Evolutionary conservation across 106 monocot species (phyloP), one percentile per base, ranked within the genome.

Genomic region (Cymbidium sinense): DNA sequence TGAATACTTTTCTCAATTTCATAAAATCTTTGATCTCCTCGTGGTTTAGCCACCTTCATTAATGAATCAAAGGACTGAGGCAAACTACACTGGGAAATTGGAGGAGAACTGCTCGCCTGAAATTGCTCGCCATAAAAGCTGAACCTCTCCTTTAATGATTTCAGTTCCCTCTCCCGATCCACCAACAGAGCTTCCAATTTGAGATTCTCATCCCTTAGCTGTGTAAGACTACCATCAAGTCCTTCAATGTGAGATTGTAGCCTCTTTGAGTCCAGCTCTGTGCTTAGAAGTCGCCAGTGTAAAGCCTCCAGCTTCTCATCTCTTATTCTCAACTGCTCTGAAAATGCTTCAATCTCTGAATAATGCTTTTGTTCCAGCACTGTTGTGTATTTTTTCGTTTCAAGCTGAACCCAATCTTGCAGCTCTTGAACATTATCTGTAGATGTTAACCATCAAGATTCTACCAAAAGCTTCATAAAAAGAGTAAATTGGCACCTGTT

Each of bases 281-380:
- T 78, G 81, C 85, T 88, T 15, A 91, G 82, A 20, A 94, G 29
- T 36, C 83, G 78, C 89, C 91, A 91, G 25, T 73, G 84, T 2
- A 87, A 71, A 20, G 81, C 81, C 73, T 93, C 94, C 7, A 96
- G 78, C 77, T 88, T 91, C 83, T 94, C 96, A 30, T 96, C 96
- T 79, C 92, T 92, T 64, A 84, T 70, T 44, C 89, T 87, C 85
- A 94, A 79, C 78, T 98, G 91, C 70, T 92, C 94, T 73, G 86
- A 71, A 78, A 96, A 93, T 35, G 91, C 96, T 77, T 93, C 91
- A n/a, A 96, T 79, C 62, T 93, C 93, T 21, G 81, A 79, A 39
- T 44, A 80, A 80, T 96, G 91, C 54, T 77, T 87, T 47, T 88
- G 79, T 76, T 86, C 84, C 4, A 91, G 77, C 19, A 88, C 58